Conservation (phyloP, 345 rosid species). For the Linum usitatissimum region DNA sequence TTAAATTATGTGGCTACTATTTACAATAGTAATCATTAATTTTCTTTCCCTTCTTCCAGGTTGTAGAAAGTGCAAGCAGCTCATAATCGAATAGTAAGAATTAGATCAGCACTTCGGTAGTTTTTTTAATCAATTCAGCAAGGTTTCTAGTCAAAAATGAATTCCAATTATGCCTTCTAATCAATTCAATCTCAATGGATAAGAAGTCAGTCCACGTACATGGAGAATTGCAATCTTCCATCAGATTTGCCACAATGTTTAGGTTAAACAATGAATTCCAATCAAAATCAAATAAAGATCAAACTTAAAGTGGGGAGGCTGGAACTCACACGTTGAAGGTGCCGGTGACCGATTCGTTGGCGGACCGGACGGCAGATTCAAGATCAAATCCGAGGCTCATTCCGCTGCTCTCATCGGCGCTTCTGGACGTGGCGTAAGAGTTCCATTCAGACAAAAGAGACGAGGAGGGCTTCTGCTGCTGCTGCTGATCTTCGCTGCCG, state of each 20-base stretch:
- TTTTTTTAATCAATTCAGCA: no score
- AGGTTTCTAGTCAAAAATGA: no score
- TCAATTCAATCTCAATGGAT: no score
- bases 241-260: background rate
- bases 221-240: background rate
- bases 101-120: no score
- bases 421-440: constrained; percentile 16
- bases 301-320: no score
- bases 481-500: constrained; percentile 9
- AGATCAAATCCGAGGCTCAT: constrained; percentile 16
- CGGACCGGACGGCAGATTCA: constrained; percentile 23
- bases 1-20: no score
- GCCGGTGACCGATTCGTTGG: constrained; percentile 19
- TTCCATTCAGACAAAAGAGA: constrained; percentile 26
- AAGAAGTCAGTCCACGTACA: background rate
- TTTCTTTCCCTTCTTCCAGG: no score
- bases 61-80: no score
- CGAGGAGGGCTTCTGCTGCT: constrained; percentile 8
- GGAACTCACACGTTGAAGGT: constrained; percentile 25
- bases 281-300: background rate
- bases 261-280: background rate
- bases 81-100: no score
- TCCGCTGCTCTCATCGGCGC: background rate
- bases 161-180: no score
- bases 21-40: no score